Percentiles rank a stretch among this genome's conserved stretches.
Conservation (phyloP, 345 rosid species). For the Linum usitatissimum region DNA sequence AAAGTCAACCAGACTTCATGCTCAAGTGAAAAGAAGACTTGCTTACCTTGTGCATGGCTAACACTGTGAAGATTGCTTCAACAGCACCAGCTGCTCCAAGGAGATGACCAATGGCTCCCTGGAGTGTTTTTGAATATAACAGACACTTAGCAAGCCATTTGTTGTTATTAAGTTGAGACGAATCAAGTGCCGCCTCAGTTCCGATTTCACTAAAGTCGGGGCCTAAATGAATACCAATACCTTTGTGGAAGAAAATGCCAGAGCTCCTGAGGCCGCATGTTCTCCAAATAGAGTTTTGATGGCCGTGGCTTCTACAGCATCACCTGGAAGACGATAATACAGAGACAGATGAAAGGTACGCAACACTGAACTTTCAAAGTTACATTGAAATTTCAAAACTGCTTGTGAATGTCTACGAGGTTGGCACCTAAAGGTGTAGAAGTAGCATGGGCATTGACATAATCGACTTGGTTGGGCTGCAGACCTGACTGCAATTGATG, state of each 20-base stretch:
- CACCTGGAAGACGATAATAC: slow-evolving; percentile 40
- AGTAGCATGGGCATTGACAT: slow-evolving; percentile 91
- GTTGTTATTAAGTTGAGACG: background rate
- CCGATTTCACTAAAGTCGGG: background rate
- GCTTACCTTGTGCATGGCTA: slow-evolving; percentile 62
- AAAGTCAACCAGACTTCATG: background rate
- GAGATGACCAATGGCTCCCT: slow-evolving; percentile 95
- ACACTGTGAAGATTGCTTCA: slow-evolving; percentile 72
- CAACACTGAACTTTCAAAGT: background rate
- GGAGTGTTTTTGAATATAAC: slow-evolving; percentile 13
- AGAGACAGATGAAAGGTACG: slow-evolving; percentile 4
- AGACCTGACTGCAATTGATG: slow-evolving; percentile 55
- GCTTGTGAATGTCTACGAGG: slow-evolving; percentile 12
- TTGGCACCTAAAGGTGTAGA: slow-evolving; percentile 77
- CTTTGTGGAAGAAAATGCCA: slow-evolving; percentile 93
- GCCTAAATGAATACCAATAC: slow-evolving; percentile 21
- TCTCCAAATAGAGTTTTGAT: slow-evolving; percentile 60
- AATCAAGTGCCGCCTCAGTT: background rate
- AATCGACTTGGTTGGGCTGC: slow-evolving; percentile 67
- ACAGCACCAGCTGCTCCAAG: slow-evolving; percentile 99
- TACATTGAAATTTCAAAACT: slow-evolving; percentile 3
- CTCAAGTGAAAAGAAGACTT: background rate
- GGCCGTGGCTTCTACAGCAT: slow-evolving; percentile 75
- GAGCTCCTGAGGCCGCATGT: slow-evolving; percentile 65
- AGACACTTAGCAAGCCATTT: background rate